Percentiles rank a stretch among this genome's conserved stretches.
phyloP scores from a whole-genome alignment of 2,329 filamentous ascomycete genomes.

The Mycosphaerella sp. region DNA sequence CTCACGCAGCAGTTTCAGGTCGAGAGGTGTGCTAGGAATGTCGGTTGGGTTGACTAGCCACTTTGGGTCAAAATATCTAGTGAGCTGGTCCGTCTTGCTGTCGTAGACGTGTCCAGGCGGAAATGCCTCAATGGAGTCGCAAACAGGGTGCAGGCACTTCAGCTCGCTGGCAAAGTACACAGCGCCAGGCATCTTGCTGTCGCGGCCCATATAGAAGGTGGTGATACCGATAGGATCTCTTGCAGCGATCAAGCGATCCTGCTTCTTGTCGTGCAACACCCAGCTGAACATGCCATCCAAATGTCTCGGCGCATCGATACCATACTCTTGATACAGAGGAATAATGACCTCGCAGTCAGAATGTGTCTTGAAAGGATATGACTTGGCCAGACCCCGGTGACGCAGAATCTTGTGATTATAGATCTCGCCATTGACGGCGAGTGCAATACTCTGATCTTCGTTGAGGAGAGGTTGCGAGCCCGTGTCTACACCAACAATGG shows the following conservation, averaged over 20 bases:
- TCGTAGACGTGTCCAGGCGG: conserved; percentile 95
- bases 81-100: conserved; percentile 78
- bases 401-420: conserved; percentile 98
- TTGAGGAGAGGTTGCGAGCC: conserved; percentile 94
- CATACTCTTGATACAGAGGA: conserved; percentile 90
- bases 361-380: conserved; percentile 96
- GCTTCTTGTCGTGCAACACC: conserved; percentile 91
- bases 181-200: conserved; percentile 71
- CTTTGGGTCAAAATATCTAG: conserved; percentile 81
- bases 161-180: conserved; percentile 97
- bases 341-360: conserved; percentile 99
- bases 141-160: conserved; percentile 87
- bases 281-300: conserved; percentile 99
- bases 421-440: conserved; percentile 98
- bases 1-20: conserved; percentile 74
- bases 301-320: conserved; percentile 82
- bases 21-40: conserved; percentile 72
- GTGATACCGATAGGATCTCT: conserved; percentile 96
- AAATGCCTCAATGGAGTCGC: conserved; percentile 91
- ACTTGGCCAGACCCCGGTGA: conserved; percentile 67
- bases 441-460: conserved; percentile 76
- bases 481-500: conserved; percentile 94
- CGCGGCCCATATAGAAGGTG: conserved; percentile 91
- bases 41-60: conserved; percentile 79
- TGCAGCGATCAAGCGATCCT: conserved; percentile 87